Evolutionary conservation across 2,329 filamentous ascomycete genomes (phyloP), one percentile per base, ranked within the genome.

Genomic region (Colletotrichum sp.): DNA sequence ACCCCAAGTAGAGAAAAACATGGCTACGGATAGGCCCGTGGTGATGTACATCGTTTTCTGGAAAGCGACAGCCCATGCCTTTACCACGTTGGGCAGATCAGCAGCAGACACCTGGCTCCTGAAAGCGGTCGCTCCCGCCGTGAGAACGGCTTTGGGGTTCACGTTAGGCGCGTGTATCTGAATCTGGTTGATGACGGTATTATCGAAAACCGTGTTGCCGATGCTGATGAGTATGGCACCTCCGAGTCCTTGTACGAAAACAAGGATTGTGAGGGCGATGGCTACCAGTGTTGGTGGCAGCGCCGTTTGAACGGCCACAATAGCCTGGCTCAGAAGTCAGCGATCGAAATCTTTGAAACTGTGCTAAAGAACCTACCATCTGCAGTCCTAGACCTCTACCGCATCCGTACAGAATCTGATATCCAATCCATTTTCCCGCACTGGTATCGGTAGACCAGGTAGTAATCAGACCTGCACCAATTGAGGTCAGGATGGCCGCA

Each of bases 211-310:
- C 4, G 66, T 61, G 43, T 82, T 81, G 51, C 76, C 76, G 13
- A 79, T 72, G 6, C 86, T 84, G 36, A 89, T 81, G 76, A 88
- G 85, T 21, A 89, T 81, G 3, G 88, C 84, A 13, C 86, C 85
- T 7, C 86, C 86, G 73, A 88, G 81, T 6, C 83, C 87, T 75
- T 88, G 85, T 47, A 81, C 80, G 75, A 87, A 79, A 76, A 75
- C 75, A 6, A 82, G 74, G 3, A 79, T 75, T 1, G 80, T 79
- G 16, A 78, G 79, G 3, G 77, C 81, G 27, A 81, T 77, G 2
- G 80, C 77, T 1, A 75, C 76, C 5, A 80, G 66, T 13, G 77
- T 76, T 1, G 80, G 77, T 2, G 66, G 75, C 1, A 78, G 66
- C 27, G 79, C 77, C n/a, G 79, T 74, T 36, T 82, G 81, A 2